A percentile compares a stretch with the other conserved stretches of the same genome.
These are phyloP conservation scores for Gossypium bickii DNA, from an alignment of 345 rosid genomes.

Conservation along the genomic window DNA sequence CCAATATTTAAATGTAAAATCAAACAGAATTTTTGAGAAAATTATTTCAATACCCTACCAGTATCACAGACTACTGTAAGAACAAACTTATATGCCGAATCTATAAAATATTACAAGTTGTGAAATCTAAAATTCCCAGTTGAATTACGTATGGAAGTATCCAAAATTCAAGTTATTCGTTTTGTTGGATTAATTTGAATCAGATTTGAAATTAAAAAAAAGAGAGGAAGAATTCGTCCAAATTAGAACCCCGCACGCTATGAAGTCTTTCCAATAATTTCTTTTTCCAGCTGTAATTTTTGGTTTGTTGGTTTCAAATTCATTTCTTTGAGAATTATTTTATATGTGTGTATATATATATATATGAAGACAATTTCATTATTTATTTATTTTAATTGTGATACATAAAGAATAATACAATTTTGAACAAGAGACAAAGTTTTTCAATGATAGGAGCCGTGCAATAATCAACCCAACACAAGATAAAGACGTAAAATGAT, in stretches of 20 bases:
- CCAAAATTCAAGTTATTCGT: background rate
- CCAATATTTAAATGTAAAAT: no score
- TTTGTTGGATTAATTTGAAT: no score
- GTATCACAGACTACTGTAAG: no score
- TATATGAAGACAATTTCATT: background rate
- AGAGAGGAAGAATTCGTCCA: background rate
- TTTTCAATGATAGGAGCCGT: background rate
- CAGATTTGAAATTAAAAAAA: no score
- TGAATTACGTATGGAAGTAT: no score
- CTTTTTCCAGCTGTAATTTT: background rate
- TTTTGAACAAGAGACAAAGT: background rate
- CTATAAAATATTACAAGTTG: no score
- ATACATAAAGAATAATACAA: background rate
- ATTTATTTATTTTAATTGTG: background rate
- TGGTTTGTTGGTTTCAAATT: background rate
- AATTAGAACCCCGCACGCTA: background rate
- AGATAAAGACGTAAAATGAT: background rate
- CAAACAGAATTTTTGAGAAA: no score
- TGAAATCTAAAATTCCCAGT: no score
- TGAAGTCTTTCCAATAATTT: background rate
- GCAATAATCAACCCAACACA: background rate
- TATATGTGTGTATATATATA: background rate
- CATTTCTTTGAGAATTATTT: background rate
- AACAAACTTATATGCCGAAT: no score
- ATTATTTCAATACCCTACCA: no score